These are phyloP conservation scores for Drechslerella coelobrocha DNA, from an alignment of 2,329 filamentous ascomycete genomes.

Conservation along the genomic window DNA sequence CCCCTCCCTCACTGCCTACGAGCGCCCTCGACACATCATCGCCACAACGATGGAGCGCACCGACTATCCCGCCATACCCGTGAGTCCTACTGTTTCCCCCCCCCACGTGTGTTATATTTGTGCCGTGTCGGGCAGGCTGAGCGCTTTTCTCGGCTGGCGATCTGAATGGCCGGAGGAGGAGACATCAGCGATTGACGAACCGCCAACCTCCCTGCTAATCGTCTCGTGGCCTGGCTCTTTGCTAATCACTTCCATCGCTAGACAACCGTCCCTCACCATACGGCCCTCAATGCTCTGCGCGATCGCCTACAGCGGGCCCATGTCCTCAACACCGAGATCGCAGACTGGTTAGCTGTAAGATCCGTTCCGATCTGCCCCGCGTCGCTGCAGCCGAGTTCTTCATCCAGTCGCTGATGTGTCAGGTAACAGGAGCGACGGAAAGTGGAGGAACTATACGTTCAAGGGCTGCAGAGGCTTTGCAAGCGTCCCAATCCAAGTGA, in stretches of 20 bases:
- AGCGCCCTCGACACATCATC: not conserved
- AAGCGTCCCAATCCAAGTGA: conserved; percentile 76
- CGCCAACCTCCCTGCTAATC: conserved; percentile 38
- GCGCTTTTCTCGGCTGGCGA: conserved; percentile 50
- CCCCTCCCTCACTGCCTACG: conserved; percentile 1
- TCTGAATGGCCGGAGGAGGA: not conserved
- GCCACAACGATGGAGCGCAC: conserved; percentile 64
- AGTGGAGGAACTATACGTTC: conserved; percentile 87
- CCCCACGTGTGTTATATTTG: not conserved
- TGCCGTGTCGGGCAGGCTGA: no score
- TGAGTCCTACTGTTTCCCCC: conserved; percentile 62
- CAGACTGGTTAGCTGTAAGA: conserved; percentile 92
- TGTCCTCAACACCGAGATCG: conserved; percentile 86
- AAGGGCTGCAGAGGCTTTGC: conserved; percentile 79
- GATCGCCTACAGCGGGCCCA: conserved; percentile 87
- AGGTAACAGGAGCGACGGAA: conserved; percentile 81
- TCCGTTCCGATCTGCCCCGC: not conserved
- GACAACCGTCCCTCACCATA: conserved; percentile 46
- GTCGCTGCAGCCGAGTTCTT: conserved; percentile 24
- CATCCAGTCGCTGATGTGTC: conserved; percentile 30
- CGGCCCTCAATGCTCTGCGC: conserved; percentile 76
- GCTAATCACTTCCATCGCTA: conserved; percentile 22
- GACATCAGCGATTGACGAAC: not conserved
- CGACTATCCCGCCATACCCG: conserved; percentile 94
- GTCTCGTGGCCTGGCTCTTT: conserved; percentile 26